phyloP scores from a whole-genome alignment of 1,284 basidiomycete genomes.

The Apiotrichum brassicae region DNA sequence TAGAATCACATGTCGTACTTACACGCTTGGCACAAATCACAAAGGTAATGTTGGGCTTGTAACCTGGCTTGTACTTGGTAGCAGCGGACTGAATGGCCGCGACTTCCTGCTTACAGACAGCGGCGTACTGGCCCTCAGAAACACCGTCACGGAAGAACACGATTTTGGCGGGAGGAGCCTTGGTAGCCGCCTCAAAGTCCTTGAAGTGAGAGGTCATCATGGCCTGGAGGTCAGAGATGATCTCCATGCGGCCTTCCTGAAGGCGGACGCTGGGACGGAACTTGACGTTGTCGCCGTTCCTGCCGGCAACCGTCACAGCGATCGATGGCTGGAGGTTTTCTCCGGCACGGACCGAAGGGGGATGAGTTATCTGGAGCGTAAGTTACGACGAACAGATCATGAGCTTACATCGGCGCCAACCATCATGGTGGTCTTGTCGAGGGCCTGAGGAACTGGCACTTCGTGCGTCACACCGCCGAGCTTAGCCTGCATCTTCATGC shows the following conservation, averaged over 20 bases:
- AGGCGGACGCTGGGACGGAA: constrained; percentile 46
- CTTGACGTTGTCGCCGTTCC: constrained; percentile 39
- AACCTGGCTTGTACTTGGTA: constrained; percentile 25
- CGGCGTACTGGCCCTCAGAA: constrained; percentile 49
- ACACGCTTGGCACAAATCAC: constrained; percentile 45
- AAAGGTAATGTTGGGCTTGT: constrained; percentile 45
- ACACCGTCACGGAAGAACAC: constrained; percentile 51
- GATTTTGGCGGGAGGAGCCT: constrained; percentile 42
- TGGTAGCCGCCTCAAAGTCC: constrained; percentile 33
- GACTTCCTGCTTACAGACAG: constrained; percentile 46
- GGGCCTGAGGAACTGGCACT: constrained; percentile 21
- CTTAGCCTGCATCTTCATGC: constrained; percentile 49
- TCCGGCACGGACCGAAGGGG: constrained; percentile 20
- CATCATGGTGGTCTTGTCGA: constrained; percentile 47
- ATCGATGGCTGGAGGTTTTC: constrained; percentile 46
- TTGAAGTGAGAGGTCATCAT: constrained; percentile 34
- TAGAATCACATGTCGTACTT: constrained; percentile 2
- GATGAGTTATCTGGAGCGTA: background rate
- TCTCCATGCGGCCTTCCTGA: constrained; percentile 46
- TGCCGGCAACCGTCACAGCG: constrained; percentile 48
- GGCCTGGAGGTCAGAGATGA: constrained; percentile 25
- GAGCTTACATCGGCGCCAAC: constrained; percentile 45
- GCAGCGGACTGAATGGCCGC: constrained; percentile 25
- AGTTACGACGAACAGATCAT: no score
- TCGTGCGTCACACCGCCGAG: constrained; percentile 50